Conservation (phyloP, 2,329 filamentous ascomycete genomes). For the Exophiala calicioides region DNA sequence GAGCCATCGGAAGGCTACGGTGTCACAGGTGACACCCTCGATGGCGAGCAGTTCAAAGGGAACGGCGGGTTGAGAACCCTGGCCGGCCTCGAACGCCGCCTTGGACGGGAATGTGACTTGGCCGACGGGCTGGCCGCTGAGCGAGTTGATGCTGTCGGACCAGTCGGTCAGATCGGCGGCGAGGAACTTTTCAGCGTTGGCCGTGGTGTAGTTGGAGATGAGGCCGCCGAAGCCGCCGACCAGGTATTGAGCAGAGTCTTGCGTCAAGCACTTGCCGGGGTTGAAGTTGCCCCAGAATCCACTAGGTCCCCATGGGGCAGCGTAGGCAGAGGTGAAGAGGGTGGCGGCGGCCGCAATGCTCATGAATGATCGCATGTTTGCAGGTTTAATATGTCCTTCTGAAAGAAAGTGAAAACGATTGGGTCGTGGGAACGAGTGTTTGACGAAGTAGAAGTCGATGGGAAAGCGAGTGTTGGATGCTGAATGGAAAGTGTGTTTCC, state of each 20-base stretch:
- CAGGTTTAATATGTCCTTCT: no score
- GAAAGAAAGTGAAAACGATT: no score
- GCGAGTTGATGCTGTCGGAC: conserved; percentile 39
- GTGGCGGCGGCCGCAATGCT: conserved; percentile 20
- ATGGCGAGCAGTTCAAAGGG: conserved; percentile 33
- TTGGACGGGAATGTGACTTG: conserved; percentile 36
- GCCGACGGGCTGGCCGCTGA: conserved; percentile 34
- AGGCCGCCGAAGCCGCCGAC: conserved; percentile 21
- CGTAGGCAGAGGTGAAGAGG: conserved; percentile 22
- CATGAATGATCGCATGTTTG: conserved; percentile 25
- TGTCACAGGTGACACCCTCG: conserved; percentile 35
- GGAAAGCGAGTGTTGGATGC: no score
- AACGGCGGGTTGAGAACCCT: conserved; percentile 33
- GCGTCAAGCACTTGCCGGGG: conserved; percentile 24
- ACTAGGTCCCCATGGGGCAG: conserved; percentile 18
- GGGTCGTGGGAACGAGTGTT: no score
- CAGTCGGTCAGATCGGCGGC: conserved; percentile 34
- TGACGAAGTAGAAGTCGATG: no score
- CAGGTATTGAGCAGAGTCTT: conserved; percentile 15
- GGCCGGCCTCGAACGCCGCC: conserved; percentile 33
- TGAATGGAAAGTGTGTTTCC: no score
- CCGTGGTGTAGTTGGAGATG: conserved; percentile 22
- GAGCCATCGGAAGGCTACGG: conserved; percentile 36
- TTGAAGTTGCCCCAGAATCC: conserved; percentile 13
- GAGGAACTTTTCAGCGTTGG: conserved; percentile 27